These are phyloP conservation scores for Exidia glandulosa DNA, from an alignment of 768 basidiomycete genomes.

Conservation along the genomic window DNA sequence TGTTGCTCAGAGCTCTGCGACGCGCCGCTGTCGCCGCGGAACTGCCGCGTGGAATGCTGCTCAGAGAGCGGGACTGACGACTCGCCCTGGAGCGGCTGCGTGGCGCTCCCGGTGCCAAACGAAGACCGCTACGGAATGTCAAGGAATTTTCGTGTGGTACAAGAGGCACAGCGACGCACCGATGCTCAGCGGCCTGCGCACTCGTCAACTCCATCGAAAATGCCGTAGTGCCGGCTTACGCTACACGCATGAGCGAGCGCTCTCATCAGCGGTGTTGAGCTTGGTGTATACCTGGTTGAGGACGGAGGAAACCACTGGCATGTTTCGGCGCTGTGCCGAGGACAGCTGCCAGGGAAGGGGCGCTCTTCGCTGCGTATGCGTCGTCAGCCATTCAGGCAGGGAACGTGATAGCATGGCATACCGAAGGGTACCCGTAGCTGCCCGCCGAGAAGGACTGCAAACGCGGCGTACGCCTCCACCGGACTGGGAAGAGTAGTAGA, in stretches of 20 bases:
- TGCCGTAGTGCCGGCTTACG: constrained; percentile 36
- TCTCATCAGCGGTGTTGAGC: constrained; percentile 51
- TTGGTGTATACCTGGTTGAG: constrained; percentile 85
- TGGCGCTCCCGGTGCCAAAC: too few relatives aligned
- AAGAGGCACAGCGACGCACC: too few relatives aligned
- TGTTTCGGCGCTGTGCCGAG: constrained; percentile 43
- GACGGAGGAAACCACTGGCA: constrained; percentile 71
- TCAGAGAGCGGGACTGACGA: too few relatives aligned
- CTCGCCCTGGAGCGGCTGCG: too few relatives aligned
- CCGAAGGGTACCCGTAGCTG: constrained; percentile 41
- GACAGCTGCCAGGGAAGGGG: not conserved
- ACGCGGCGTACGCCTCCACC: constrained; percentile 76
- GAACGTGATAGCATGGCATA: too few relatives aligned
- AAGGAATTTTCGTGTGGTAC: not conserved
- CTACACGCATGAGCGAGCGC: constrained; percentile 63
- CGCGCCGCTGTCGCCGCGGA: too few relatives aligned
- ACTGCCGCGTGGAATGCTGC: too few relatives aligned
- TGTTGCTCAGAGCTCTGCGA: too few relatives aligned
- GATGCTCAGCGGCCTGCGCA: constrained; percentile 38
- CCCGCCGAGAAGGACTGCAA: constrained; percentile 57
- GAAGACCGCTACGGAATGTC: too few relatives aligned
- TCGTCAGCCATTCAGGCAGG: constrained; percentile 36
- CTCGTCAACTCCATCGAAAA: constrained; percentile 35
- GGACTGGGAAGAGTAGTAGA: constrained; percentile 48
- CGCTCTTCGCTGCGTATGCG: not conserved